Evolutionary conservation across 2,329 filamentous ascomycete genomes (phyloP).

Genomic region (Ramichloridium luteum): DNA sequence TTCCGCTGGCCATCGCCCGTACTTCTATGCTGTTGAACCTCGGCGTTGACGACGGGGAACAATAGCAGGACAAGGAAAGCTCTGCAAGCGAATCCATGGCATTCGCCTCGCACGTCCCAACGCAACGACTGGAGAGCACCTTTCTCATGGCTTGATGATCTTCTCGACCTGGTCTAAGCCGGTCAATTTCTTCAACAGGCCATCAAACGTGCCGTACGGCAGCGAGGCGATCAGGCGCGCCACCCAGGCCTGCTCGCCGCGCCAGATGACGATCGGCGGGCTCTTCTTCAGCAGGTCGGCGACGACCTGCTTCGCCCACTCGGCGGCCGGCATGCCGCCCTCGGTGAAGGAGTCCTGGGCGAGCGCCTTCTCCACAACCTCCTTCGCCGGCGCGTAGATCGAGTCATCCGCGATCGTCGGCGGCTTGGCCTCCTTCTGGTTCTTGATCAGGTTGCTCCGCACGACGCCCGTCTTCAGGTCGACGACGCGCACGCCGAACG

Average conservation of each 20-base stretch:
- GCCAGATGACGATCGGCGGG: slow-evolving; percentile 8
- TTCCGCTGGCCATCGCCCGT: too few species aligned
- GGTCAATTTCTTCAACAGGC: slow-evolving; percentile 4
- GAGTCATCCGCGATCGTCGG: slow-evolving; percentile 16
- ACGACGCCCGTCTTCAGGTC: slow-evolving; percentile 15
- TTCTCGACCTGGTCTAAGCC: slow-evolving; percentile 1
- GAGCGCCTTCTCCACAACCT: slow-evolving; percentile 6
- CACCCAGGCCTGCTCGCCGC: slow-evolving; percentile 4
- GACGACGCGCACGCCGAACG: slow-evolving; percentile 15
- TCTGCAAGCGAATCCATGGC: too few species aligned
- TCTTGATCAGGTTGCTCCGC: slow-evolving; percentile 11
- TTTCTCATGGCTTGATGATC: background rate
- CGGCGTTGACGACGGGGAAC: too few species aligned
- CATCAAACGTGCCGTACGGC: slow-evolving; percentile 5
- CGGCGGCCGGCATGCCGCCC: slow-evolving; percentile 6
- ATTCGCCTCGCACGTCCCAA: too few species aligned
- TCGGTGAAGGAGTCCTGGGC: slow-evolving; percentile 2
- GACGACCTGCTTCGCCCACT: slow-evolving; percentile 12
- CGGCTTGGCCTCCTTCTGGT: slow-evolving; percentile 3
- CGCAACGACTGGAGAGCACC: too few species aligned
- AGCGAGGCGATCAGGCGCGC: slow-evolving; percentile 1
- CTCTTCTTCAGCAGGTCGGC: slow-evolving; percentile 7
- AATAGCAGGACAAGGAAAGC: too few species aligned
- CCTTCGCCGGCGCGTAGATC: slow-evolving; percentile 12
- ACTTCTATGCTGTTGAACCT: too few species aligned